Evolutionary conservation across 1,284 basidiomycete species (phyloP), one percentile per base, ranked within the genome.

Genomic region (Malassezia sp.): DNA sequence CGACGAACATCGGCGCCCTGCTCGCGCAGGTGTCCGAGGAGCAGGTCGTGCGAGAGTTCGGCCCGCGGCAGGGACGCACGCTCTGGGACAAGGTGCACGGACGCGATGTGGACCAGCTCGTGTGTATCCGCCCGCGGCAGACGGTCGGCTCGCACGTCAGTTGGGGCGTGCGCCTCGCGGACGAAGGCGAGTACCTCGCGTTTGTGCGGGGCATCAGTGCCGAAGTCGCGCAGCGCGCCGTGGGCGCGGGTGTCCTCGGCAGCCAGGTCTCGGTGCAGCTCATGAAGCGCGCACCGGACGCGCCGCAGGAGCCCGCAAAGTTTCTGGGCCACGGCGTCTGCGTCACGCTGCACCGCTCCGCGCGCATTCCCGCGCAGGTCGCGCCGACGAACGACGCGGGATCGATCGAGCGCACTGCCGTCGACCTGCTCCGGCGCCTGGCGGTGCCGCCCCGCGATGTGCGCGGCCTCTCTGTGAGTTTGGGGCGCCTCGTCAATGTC

Each of bases 261-360:
- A 22, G 78, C 76, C 52, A 77, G 85, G 6, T 74, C 88, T 63
- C 76, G 79, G 42, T 78, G 74, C 31, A 76, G 83, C 74, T 96
- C 52, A 83, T 96, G 84, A 81, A 82, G 56, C 78, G 91, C 6
- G 82, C 86, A 66, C 80, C 84, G 0, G 79, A 78, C 42, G 87
- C 91, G 0, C 89, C 90, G 0, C 74, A 84, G 10, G 93, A 97
- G 63, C 79, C 85, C n/a, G 83, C 90, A 0, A 97, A 96, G 84
- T 95, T 95, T 56, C 76, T 96, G 57, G 91, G 91, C 0, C 90
- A 96, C 62, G 91, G 91, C 1, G 72, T 78, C 9, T 95, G 89
- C 69, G 81, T 89, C 43, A 77, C 80, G 0, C 84, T 82, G 73
- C 88, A 80, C 67, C 84, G 83, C 64, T 83, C 84, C 55, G 73